Percentiles rank a stretch among this genome's conserved stretches.
Evolutionary conservation across 2,329 filamentous ascomycete genomes (phyloP).

Genomic region (Huntiella omanensis): DNA sequence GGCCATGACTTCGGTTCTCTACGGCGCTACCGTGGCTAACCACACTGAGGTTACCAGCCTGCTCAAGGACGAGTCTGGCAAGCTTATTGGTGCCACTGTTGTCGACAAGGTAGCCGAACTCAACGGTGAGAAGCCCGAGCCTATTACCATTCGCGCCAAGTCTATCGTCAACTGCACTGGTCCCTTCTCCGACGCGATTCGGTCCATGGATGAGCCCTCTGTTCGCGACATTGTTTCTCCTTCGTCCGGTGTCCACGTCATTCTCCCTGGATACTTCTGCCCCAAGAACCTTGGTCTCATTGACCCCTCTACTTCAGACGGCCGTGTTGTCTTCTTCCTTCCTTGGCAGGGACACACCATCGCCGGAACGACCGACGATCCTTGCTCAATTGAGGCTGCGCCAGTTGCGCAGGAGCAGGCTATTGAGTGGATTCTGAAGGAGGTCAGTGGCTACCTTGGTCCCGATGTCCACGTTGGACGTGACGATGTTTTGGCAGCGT

Average conservation of each 20-base stretch:
- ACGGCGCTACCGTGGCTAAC: conserved; percentile 66
- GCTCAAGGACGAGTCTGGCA: conserved; percentile 54
- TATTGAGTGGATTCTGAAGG: conserved; percentile 72
- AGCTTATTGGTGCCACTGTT: conserved; percentile 52
- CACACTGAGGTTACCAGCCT: conserved; percentile 65
- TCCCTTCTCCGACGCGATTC: conserved; percentile 69
- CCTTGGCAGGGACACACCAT: conserved; percentile 90
- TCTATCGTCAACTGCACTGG: conserved; percentile 80
- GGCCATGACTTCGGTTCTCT: conserved; percentile 75
- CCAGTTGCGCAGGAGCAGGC: conserved; percentile 66
- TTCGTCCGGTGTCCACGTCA: conserved; percentile 69
- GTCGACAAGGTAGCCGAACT: conserved; percentile 51
- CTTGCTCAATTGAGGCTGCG: conserved; percentile 51
- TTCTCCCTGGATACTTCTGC: conserved; percentile 73
- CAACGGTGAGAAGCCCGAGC: conserved; percentile 36
- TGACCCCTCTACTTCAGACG: conserved; percentile 71
- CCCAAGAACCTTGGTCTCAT: conserved; percentile 75
- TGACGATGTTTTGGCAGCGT: conserved; percentile 74
- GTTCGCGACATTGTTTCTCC: conserved; percentile 67
- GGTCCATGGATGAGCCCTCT: conserved; percentile 60
- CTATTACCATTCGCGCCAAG: conserved; percentile 57
- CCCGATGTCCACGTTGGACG: conserved; percentile 72
- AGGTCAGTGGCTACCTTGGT: conserved; percentile 64
- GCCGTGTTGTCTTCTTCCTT: conserved; percentile 80
- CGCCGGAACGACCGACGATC: conserved; percentile 70